Base-by-base conservation (phyloP, 768 basidiomycete species). In the Lactarius psammicola region DNA sequence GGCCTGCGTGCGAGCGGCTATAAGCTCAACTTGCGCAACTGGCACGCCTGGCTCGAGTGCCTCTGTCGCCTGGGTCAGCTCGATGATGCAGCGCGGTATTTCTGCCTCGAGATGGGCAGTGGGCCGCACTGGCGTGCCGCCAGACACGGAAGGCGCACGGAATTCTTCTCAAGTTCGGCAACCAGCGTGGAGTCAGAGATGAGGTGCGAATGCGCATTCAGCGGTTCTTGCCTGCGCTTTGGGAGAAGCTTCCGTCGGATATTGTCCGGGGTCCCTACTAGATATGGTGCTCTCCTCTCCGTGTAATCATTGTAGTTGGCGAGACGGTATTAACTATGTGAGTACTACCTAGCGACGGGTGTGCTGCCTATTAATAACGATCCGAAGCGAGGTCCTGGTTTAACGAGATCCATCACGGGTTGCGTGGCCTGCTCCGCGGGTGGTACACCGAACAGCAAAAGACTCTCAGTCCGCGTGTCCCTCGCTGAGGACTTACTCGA, bases 21-120 rank as follows among this genome's bases (percentile, higher is more conserved):
- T 73, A 71, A 67, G 42, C 78, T 90, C 61, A 87, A 88, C 72
- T 71, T 79, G 66, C 83, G 85, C 59, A 89, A 90, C 71, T 94
- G 93, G 91, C 86, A 90, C 64, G 81, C 86, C 0, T 92, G 87
- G 80, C 74, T 97, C 23, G 94, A 97, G 75, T 92, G 89, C 72
- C 81, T 96, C n/a, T 92, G 91, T 71, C 83, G 94, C 28, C 73
- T 85, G 56, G 83, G 85, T 10, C 79, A 80, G 70, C 70, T 92
- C 36, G 82, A 86, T 26, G 88, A 90, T 28, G 95, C 92, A 1
- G 73, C 86, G 51, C 81, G 82, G 72, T 78, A 85, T 20, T 80
- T 88, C 23, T 87, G 88, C 65, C 59, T 82, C 64, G 84, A 87
- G 68, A 92, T 95, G 87, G 80, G 79, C 26, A 77, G 80, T 62